phyloP scores from a whole-genome alignment of 2,329 filamentous ascomycete species.

The Geosmithia putterillii region DNA sequence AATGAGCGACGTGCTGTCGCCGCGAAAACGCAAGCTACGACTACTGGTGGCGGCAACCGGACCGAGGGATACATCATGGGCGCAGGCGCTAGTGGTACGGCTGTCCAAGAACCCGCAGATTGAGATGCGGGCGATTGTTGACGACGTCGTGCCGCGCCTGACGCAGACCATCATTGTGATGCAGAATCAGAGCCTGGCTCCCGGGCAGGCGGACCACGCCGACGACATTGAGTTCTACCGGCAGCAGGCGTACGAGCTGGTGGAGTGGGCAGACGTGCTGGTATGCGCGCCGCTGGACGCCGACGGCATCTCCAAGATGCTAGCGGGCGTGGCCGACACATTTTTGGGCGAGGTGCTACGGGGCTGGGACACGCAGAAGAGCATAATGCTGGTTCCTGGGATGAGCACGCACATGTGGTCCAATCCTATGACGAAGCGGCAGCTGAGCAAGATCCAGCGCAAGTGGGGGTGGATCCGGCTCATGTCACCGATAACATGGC shows the following conservation, averaged over 20 bases:
- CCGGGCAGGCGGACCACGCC: conserved; percentile 17
- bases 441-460: conserved; percentile 68
- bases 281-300: conserved; percentile 78
- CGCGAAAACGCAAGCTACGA: conserved; percentile 34
- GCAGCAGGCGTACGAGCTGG: conserved; percentile 50
- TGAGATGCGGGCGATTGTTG: conserved; percentile 48
- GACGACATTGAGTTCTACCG: conserved; percentile 39
- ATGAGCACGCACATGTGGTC: conserved; percentile 89
- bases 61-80: conserved; percentile 51
- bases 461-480: conserved; percentile 85
- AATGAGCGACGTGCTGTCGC: conserved; percentile 18
- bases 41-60: conserved; percentile 57
- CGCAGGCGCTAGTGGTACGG: conserved; percentile 52
- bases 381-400: conserved; percentile 71
- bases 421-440: conserved; percentile 78
- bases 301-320: conserved; percentile 76
- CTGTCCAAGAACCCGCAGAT: conserved; percentile 53
- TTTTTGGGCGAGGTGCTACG: conserved; percentile 70
- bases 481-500: conserved; percentile 72
- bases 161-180: conserved; percentile 50
- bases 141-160: conserved; percentile 51
- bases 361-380: conserved; percentile 73
- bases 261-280: conserved; percentile 79
- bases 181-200: conserved; percentile 35
- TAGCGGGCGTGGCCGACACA: conserved; percentile 71